Percentiles rank a stretch among this genome's conserved stretches.
These are phyloP conservation scores for Neurospora cerealis DNA, from an alignment of 495 filamentous ascomycete genomes.

Conservation along the genomic window DNA sequence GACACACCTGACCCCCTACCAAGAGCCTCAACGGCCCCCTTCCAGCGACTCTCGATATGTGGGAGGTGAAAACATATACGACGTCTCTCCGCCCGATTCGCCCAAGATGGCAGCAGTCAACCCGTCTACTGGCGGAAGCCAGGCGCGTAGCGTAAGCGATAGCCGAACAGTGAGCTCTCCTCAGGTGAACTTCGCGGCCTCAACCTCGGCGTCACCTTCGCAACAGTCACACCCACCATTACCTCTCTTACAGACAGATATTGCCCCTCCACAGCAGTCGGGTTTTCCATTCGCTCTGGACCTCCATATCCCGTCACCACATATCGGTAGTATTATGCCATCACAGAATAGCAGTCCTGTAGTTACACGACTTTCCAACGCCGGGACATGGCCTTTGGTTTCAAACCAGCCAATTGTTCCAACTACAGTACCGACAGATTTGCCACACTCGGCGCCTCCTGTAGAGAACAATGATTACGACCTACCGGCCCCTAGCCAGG, in stretches of 20 bases:
- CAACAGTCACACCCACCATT: conserved; percentile 1
- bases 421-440: conserved; percentile 16
- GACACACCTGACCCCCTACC: background rate
- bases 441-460: conserved; percentile 34
- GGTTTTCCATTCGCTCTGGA: conserved; percentile 11
- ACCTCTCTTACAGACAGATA: conserved; percentile 5
- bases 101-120: conserved; percentile 15
- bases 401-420: conserved; percentile 10
- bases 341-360: conserved; percentile 7
- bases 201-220: background rate
- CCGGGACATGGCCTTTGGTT: conserved; percentile 37
- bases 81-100: conserved; percentile 45
- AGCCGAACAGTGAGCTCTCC: conserved; percentile 10
- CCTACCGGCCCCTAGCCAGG: conserved; percentile 20
- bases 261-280: background rate
- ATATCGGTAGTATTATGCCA: conserved; percentile 7
- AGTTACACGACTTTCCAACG: conserved; percentile 25
- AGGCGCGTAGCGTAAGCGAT: conserved; percentile 5
- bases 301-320: conserved; percentile 18
- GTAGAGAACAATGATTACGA: conserved; percentile 19
- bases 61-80: conserved; percentile 39
- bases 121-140: conserved; percentile 4
- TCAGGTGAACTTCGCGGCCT: background rate
- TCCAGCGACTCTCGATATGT: conserved; percentile 17
- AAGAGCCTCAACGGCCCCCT: conserved; percentile 9